phyloP scores from a whole-genome alignment of 1,284 basidiomycete genomes.

The Lentinula novae-zelandiae region DNA sequence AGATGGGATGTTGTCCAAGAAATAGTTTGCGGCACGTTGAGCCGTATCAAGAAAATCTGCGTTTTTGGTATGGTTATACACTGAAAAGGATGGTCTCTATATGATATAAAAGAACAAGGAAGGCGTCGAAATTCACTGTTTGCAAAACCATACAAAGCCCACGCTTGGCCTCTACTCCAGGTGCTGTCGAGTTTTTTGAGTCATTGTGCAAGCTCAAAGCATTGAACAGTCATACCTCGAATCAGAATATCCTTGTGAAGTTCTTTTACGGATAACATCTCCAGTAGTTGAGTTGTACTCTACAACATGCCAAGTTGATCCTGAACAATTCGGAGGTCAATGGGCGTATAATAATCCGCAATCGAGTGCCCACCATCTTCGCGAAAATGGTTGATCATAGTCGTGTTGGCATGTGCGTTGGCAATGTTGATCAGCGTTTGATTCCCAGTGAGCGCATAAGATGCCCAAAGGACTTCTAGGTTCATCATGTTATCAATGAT shows the following conservation, averaged over 20 bases:
- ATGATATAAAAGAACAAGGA: not conserved
- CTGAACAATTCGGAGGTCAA: constrained; percentile 25
- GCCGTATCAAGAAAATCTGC: constrained; percentile 54
- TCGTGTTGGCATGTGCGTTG: constrained; percentile 60
- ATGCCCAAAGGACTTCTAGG: constrained; percentile 58
- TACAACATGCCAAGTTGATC: constrained; percentile 64
- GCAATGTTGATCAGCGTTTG: constrained; percentile 56
- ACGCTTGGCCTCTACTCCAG: constrained; percentile 69
- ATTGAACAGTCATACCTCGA: constrained; percentile 31
- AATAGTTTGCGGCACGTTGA: constrained; percentile 53
- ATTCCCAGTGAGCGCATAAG: constrained; percentile 54
- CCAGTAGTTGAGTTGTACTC: constrained; percentile 66
- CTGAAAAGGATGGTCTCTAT: constrained; percentile 28
- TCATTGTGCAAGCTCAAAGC: not conserved
- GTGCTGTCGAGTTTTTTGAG: constrained; percentile 37
- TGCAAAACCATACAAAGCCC: constrained; percentile 68
- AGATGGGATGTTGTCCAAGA: constrained; percentile 50
- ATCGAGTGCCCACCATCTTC: constrained; percentile 42
- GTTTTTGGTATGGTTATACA: constrained; percentile 54
- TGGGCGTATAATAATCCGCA: not conserved
- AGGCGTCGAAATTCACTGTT: constrained; percentile 44
- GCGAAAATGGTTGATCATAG: constrained; percentile 63
- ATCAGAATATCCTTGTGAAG: constrained; percentile 61
- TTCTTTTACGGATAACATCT: constrained; percentile 48
- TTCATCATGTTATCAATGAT: constrained; percentile 82